phyloP scores from a whole-genome alignment of 352 stramenopile genomes.

The Globisporangium rhizosaccharum region DNA sequence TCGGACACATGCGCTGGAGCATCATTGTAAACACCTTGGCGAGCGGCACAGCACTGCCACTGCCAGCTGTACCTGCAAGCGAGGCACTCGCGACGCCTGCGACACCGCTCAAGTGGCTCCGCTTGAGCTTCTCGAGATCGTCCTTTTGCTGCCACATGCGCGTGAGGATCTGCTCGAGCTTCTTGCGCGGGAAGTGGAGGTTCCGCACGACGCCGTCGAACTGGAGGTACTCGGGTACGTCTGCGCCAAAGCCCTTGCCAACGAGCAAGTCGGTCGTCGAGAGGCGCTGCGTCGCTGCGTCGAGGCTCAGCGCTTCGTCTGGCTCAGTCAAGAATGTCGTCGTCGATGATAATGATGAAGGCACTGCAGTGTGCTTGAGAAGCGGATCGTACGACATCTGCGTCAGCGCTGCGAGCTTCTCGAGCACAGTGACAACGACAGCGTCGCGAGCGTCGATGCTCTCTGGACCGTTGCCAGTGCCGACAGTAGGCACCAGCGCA shows the following conservation, averaged over 20 bases:
- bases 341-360: neutral
- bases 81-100: neutral
- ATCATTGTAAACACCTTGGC: conserved; percentile 30
- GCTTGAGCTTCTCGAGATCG: conserved; percentile 36
- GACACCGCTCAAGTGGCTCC: conserved; percentile 13
- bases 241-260: conserved; percentile 20
- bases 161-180: conserved; percentile 42
- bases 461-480: too few species aligned
- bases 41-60: conserved; percentile 14
- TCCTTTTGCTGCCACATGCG: conserved; percentile 63
- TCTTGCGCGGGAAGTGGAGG: conserved; percentile 32
- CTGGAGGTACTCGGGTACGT: conserved; percentile 53
- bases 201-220: conserved; percentile 60
- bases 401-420: conserved; percentile 16
- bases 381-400: conserved; percentile 1
- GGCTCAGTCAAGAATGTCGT: conserved; percentile 53
- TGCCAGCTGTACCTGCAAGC: neutral
- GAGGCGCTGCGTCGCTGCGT: conserved; percentile 3
- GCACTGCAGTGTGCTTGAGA: too few species aligned
- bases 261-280: conserved; percentile 30
- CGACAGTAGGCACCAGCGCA: too few species aligned
- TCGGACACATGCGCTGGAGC: conserved; percentile 28
- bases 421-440: conserved; percentile 12
- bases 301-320: conserved; percentile 17
- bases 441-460: conserved; percentile 13